Percentiles rank a stretch among this genome's conserved stretches.
phyloP scores from a whole-genome alignment of 768 basidiomycete genomes.

The Collybia nuda region DNA sequence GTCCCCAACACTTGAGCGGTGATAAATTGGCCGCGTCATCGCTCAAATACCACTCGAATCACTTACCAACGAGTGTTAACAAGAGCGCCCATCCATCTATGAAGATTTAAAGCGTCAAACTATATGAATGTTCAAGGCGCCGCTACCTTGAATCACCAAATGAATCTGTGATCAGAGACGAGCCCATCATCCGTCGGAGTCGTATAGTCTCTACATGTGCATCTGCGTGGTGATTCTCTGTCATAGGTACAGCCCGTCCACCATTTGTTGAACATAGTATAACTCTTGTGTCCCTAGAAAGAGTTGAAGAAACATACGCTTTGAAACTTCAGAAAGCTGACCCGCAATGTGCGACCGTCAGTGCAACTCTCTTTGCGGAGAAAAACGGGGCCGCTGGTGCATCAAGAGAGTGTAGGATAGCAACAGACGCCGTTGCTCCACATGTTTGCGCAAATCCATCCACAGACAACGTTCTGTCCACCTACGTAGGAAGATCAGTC shows the following conservation, averaged over 20 bases:
- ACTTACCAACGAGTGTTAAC: slow-evolving; percentile 87
- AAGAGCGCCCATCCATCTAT: slow-evolving; percentile 92
- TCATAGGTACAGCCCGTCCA: slow-evolving; percentile 81
- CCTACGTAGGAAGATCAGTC: slow-evolving; percentile 37
- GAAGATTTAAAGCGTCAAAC: background rate
- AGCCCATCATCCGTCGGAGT: slow-evolving; percentile 87
- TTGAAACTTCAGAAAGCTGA: slow-evolving; percentile 27
- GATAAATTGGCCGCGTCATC: slow-evolving; percentile 3
- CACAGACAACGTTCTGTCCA: slow-evolving; percentile 71
- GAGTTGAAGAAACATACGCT: background rate
- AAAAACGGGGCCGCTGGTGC: slow-evolving; percentile 81
- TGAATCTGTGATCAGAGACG: slow-evolving; percentile 87
- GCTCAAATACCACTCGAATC: background rate
- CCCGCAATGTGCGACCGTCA: slow-evolving; percentile 95
- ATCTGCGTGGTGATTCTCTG: slow-evolving; percentile 96
- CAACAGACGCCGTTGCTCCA: slow-evolving; percentile 91
- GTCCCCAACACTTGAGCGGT: slow-evolving; percentile 70
- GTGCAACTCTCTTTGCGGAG: slow-evolving; percentile 64
- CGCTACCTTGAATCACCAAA: slow-evolving; percentile 87
- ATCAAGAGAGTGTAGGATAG: slow-evolving; percentile 89
- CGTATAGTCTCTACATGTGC: slow-evolving; percentile 82
- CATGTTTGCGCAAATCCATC: slow-evolving; percentile 70
- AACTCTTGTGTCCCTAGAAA: slow-evolving; percentile 80
- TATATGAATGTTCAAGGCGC: background rate
- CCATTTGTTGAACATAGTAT: slow-evolving; percentile 73